Evolutionary conservation across 2,329 filamentous ascomycete genomes (phyloP).

Genomic region (Hypoxylon sp.): DNA sequence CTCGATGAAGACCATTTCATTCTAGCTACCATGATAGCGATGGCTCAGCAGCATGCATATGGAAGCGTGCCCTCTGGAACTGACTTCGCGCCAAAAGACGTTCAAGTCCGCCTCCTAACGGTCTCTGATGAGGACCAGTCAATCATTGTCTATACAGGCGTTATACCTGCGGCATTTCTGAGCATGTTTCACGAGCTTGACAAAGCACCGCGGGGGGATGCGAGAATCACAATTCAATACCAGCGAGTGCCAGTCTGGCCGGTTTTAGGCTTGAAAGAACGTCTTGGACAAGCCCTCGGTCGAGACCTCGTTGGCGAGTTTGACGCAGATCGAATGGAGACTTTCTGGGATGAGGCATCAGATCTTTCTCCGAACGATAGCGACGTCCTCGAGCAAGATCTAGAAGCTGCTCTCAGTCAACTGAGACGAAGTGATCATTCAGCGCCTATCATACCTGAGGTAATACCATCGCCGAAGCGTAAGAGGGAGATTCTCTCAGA

Average conservation of each 20-base stretch:
- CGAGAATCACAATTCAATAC: conserved; percentile 63
- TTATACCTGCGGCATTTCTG: conserved; percentile 65
- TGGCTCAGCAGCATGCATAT: conserved; percentile 71
- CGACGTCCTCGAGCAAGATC: neutral
- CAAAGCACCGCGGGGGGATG: conserved; percentile 55
- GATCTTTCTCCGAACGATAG: neutral
- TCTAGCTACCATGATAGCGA: conserved; percentile 67
- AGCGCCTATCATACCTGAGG: conserved; percentile 16
- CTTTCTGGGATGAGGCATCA: conserved; percentile 58
- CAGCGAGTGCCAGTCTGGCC: conserved; percentile 68
- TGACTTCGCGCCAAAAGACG: conserved; percentile 55
- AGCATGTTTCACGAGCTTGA: conserved; percentile 65
- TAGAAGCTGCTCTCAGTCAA: neutral
- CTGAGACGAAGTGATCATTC: neutral
- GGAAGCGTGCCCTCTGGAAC: conserved; percentile 39
- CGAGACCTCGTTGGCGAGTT: conserved; percentile 64
- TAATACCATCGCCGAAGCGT: conserved; percentile 46
- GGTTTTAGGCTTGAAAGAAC: conserved; percentile 68
- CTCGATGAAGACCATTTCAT: conserved; percentile 67
- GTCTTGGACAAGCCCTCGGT: conserved; percentile 68
- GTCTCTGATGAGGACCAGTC: conserved; percentile 62
- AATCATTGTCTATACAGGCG: conserved; percentile 68
- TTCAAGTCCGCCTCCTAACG: conserved; percentile 66
- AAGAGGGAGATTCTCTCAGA: conserved; percentile 50
- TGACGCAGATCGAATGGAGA: conserved; percentile 60